These are phyloP conservation scores for Fusarium equiseti DNA, from an alignment of 2,329 filamentous ascomycete species.

Conservation along the genomic window DNA sequence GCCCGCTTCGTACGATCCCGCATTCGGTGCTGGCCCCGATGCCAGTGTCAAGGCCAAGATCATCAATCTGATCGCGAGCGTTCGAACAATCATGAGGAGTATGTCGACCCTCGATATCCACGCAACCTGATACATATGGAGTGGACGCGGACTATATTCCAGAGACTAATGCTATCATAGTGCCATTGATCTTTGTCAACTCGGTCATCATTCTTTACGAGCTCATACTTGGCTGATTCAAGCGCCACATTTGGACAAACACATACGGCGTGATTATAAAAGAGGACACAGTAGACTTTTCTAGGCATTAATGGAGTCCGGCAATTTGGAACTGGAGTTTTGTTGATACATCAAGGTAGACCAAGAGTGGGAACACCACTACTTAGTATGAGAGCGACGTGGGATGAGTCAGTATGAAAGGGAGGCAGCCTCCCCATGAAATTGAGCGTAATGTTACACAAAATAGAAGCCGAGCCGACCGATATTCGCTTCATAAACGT, in stretches of 20 bases:
- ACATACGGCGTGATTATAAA: slow-evolving; percentile 8
- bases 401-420: slow-evolving; percentile 1
- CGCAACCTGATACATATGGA: background rate
- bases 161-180: slow-evolving; percentile 58
- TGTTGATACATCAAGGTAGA: slow-evolving; percentile 25
- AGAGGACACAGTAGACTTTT: slow-evolving; percentile 38
- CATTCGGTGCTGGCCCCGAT: slow-evolving; percentile 80
- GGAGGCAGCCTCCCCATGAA: background rate
- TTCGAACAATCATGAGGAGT: slow-evolving; percentile 95
- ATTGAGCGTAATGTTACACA: background rate
- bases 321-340: slow-evolving; percentile 37
- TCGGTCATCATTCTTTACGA: slow-evolving; percentile 86
- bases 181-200: slow-evolving; percentile 88
- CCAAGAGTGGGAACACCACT: slow-evolving; percentile 4
- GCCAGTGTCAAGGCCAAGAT: slow-evolving; percentile 87
- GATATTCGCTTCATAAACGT: slow-evolving; percentile 16
- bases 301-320: slow-evolving; percentile 41
- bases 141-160: background rate
- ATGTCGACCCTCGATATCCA: slow-evolving; percentile 25
- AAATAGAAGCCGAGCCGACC: background rate
- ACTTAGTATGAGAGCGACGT: slow-evolving; percentile 15
- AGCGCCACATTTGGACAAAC: background rate
- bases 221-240: slow-evolving; percentile 75
- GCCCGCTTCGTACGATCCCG: slow-evolving; percentile 75
- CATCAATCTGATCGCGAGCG: slow-evolving; percentile 89